phyloP scores from a whole-genome alignment of 2,329 filamentous ascomycete genomes.

The Aspergillus carbonarius region DNA sequence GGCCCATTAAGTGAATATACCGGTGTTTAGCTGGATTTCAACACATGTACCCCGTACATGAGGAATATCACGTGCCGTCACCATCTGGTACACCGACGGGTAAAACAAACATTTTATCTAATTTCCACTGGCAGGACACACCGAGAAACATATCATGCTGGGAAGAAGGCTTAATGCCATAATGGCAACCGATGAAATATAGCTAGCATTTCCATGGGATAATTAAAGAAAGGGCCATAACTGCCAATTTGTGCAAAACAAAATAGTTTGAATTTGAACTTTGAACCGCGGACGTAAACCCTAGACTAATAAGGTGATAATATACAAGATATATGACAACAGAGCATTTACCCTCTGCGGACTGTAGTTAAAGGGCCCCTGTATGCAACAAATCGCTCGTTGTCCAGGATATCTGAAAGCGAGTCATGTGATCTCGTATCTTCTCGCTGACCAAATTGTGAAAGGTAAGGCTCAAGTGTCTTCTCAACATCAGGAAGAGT shows the following conservation, averaged over 20 bases:
- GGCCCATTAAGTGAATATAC: not conserved
- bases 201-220: too few relatives aligned
- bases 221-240: too few relatives aligned
- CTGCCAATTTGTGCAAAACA: too few relatives aligned
- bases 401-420: constrained; percentile 37
- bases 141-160: too few relatives aligned
- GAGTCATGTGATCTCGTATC: constrained; percentile 29
- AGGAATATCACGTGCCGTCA: too few relatives aligned
- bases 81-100: too few relatives aligned
- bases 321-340: not conserved
- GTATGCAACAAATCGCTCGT: constrained; percentile 37
- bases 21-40: not conserved
- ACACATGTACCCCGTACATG: too few relatives aligned
- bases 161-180: too few relatives aligned
- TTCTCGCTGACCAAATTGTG: constrained; percentile 42
- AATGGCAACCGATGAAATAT: too few relatives aligned
- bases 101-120: too few relatives aligned
- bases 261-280: not conserved
- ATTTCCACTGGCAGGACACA: too few relatives aligned
- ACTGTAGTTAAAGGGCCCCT: constrained; percentile 36
- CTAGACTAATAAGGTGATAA: not conserved
- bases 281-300: not conserved
- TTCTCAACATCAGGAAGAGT: constrained; percentile 39
- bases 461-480: constrained; percentile 40
- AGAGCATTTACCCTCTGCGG: constrained; percentile 23